Evolutionary conservation across 192 early-diverging fungal species (phyloP), one percentile per base, ranked within the genome.

Genomic region (Coemansia sp.): DNA sequence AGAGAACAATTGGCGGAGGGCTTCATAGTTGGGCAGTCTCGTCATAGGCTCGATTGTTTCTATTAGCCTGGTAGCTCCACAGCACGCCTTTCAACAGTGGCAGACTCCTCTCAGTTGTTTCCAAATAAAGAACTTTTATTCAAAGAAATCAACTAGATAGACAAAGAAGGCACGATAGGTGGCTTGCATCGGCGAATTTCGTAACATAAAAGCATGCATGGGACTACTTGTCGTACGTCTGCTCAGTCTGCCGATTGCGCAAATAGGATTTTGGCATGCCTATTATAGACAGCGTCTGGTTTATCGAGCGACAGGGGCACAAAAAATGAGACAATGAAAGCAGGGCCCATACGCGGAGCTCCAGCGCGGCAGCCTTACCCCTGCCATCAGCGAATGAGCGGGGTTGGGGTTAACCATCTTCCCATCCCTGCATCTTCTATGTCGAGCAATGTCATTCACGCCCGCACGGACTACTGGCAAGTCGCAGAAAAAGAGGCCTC

Each of bases 171-270:
- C 51, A 28, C 7, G 26, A n/a, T 46, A 18, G 43, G 18, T 55
- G 48, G 11, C 48, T 24, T 51, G 51, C 51, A 55, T 55, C 51
- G 51, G 51, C 51, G 26, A 26, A 31, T 55, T 55, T 46, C 20
- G 2, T 55, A 55, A 31, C 24, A 51, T 31, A 46, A 46, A 46
- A 20, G 20, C 20, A 46, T 46, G 43, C 43, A 21, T 18, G 7
- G 20, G 43, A n/a, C 7, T 9, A 20, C 43, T n/a, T 21, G n/a
- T 43, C 42, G 42, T 18, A 7, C 43, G 20, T 46, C 43, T 46
- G 43, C 43, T 46, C 43, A 46, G 43, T n/a, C 11, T 51, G 23
- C 24, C 48, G 23, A 51, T 51, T 26, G 24, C 21, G 48, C 45
- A 51, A 48, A 26, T n/a, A n/a, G 40, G 13, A 16, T 40, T 40